Evolutionary conservation across 192 early-diverging fungal species (phyloP).

Genomic region (Lobulomyces angularis): DNA sequence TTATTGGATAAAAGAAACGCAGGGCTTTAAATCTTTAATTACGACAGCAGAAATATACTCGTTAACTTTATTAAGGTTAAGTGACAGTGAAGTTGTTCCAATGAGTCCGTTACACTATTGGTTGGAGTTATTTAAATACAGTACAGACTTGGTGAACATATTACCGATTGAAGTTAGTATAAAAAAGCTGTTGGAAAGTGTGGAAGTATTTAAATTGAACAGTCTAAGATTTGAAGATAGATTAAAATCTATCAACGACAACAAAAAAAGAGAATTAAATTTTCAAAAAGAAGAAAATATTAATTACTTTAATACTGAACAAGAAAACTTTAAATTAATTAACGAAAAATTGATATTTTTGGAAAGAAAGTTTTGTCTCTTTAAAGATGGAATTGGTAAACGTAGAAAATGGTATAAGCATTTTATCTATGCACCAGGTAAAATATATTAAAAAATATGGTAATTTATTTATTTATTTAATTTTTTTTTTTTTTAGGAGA

Average conservation of each 20-base stretch:
- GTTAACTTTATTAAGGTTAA: no score
- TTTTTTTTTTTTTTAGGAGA: conserved; percentile 7
- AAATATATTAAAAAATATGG: background rate
- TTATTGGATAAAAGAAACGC: conserved; percentile 44
- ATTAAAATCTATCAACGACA: no score
- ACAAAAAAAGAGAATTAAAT: no score
- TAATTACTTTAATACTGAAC: no score
- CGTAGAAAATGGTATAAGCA: conserved; percentile 57
- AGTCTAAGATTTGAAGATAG: no score
- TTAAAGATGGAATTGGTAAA: conserved; percentile 36
- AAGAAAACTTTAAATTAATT: conserved; percentile 1
- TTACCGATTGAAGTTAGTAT: conserved; percentile 10
- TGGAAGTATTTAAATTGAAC: no score
- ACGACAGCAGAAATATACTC: conserved; percentile 40
- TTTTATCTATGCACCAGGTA: conserved; percentile 38
- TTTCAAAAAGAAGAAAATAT: no score
- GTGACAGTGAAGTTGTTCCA: no score
- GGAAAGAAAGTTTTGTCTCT: conserved; percentile 45
- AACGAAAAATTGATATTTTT: conserved; percentile 35
- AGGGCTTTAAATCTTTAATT: conserved; percentile 42
- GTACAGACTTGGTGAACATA: conserved; percentile 3
- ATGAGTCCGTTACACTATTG: conserved; percentile 1
- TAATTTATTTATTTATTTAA: background rate
- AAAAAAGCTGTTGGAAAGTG: background rate
- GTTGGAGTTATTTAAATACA: background rate